Evolutionary conservation across 495 filamentous ascomycete species (phyloP).

Genomic region (Trichocladium antarcticum): DNA sequence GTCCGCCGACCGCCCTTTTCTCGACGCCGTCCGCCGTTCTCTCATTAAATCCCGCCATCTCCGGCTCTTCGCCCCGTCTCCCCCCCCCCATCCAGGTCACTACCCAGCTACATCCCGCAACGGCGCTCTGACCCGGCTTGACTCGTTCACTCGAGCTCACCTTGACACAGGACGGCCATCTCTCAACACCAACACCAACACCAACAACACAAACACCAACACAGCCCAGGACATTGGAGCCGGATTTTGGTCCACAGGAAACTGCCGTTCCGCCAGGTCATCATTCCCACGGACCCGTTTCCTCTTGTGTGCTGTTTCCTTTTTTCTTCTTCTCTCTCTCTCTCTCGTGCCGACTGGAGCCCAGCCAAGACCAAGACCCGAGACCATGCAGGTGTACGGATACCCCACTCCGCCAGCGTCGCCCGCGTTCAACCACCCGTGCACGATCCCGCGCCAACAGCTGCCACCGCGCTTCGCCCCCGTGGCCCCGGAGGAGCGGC

Average conservation of each 20-base stretch:
- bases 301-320: slow-evolving; percentile 11
- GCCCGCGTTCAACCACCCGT: slow-evolving; percentile 38
- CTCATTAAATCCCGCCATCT: slow-evolving; percentile 15
- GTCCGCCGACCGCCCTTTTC: slow-evolving; percentile 15
- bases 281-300: slow-evolving; percentile 13
- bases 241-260: slow-evolving; percentile 9
- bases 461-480: slow-evolving; percentile 33
- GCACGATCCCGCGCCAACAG: slow-evolving; percentile 21
- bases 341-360: slow-evolving; percentile 1
- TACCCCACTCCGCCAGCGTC: slow-evolving; percentile 44
- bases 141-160: slow-evolving; percentile 31
- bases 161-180: too few species aligned
- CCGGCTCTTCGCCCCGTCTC: not conserved
- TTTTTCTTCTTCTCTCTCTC: slow-evolving; percentile 10
- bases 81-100: slow-evolving; percentile 8
- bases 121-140: slow-evolving; percentile 14
- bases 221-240: slow-evolving; percentile 6
- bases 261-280: not conserved
- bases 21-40: slow-evolving; percentile 21
- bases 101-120: slow-evolving; percentile 16
- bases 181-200: slow-evolving; percentile 4
- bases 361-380: slow-evolving; percentile 1
- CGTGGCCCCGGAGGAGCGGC: slow-evolving; percentile 62
- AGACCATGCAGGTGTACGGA: slow-evolving; percentile 42
- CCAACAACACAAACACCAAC: not conserved